phyloP scores from a whole-genome alignment of 176 grass and related monocot genomes.

The Lolium perenne region DNA sequence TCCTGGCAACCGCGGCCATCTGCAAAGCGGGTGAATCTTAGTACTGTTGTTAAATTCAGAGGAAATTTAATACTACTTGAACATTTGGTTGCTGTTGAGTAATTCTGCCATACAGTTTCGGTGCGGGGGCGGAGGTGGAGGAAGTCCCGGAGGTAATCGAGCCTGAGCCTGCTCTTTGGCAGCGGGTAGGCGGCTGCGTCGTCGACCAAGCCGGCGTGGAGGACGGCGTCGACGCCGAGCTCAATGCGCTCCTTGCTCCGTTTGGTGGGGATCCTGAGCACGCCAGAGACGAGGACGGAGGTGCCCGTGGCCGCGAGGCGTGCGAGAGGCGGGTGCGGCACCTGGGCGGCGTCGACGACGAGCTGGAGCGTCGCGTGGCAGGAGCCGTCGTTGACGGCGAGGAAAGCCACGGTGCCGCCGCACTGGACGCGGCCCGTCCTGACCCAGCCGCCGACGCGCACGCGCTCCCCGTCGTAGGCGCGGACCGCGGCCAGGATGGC shows the following conservation, averaged over 20 bases:
- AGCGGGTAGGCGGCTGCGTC: constrained; percentile 68
- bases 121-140: constrained; percentile 75
- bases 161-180: constrained; percentile 69
- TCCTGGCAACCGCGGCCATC: constrained; percentile 75
- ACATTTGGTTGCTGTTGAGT: background rate
- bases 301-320: constrained; percentile 72
- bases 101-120: constrained; percentile 53
- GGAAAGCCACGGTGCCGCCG: background rate
- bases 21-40: constrained; percentile 36
- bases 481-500: too few species aligned
- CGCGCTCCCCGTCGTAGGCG: too few species aligned
- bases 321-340: constrained; percentile 47
- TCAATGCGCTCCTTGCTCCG: constrained; percentile 61
- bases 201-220: constrained; percentile 58
- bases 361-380: constrained; percentile 81
- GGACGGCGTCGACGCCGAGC: constrained; percentile 59
- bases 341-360: constrained; percentile 48
- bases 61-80: background rate
- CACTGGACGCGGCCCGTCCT: too few species aligned
- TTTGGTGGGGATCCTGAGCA: constrained; percentile 72
- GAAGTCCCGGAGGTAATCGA: constrained; percentile 69
- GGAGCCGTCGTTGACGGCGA: constrained; percentile 87
- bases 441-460: too few species aligned
- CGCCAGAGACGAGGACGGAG: constrained; percentile 73
- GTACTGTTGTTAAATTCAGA: background rate